A percentile compares a stretch with the other conserved stretches of the same genome.
These are phyloP conservation scores for Daldinia grandis DNA, from an alignment of 495 filamentous ascomycete species.

Conservation along the genomic window DNA sequence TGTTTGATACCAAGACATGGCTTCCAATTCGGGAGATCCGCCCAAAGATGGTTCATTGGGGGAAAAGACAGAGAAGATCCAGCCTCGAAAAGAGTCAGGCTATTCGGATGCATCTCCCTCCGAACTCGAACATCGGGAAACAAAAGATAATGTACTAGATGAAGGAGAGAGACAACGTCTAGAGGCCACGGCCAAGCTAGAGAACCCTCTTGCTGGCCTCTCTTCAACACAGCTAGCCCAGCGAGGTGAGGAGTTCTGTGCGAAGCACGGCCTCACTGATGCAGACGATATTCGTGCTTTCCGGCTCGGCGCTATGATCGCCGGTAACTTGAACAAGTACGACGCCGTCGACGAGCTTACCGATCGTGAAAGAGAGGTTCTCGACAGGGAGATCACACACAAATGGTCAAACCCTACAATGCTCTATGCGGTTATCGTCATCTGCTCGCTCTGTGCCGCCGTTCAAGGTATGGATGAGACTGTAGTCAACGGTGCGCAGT, in stretches of 20 bases:
- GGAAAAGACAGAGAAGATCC: constrained; percentile 30
- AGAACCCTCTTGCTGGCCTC: constrained; percentile 74
- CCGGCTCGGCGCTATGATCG: constrained; percentile 74
- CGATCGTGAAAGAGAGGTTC: constrained; percentile 62
- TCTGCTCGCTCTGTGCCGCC: constrained; percentile 58
- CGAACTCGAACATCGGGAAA: constrained; percentile 33
- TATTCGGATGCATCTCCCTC: constrained; percentile 32
- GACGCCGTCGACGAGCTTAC: constrained; percentile 64
- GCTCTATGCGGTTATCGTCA: constrained; percentile 73
- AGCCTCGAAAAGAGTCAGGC: constrained; percentile 32
- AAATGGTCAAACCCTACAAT: constrained; percentile 76
- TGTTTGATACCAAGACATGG: constrained; percentile 14
- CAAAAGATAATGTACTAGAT: constrained; percentile 25
- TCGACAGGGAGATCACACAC: constrained; percentile 70
- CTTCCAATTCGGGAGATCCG: constrained; percentile 23
- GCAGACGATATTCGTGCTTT: constrained; percentile 73
- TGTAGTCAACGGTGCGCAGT: constrained; percentile 79
- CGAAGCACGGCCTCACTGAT: constrained; percentile 68
- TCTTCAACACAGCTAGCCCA: constrained; percentile 65
- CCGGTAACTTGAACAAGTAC: constrained; percentile 55
- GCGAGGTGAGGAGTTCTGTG: constrained; percentile 72
- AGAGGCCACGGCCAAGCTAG: constrained; percentile 56
- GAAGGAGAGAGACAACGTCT: constrained; percentile 39
- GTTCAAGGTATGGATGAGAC: constrained; percentile 76
- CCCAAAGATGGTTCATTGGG: constrained; percentile 14